Evolutionary conservation across 1,284 basidiomycete genomes (phyloP).

Genomic region (Tilletiaria anomala): DNA sequence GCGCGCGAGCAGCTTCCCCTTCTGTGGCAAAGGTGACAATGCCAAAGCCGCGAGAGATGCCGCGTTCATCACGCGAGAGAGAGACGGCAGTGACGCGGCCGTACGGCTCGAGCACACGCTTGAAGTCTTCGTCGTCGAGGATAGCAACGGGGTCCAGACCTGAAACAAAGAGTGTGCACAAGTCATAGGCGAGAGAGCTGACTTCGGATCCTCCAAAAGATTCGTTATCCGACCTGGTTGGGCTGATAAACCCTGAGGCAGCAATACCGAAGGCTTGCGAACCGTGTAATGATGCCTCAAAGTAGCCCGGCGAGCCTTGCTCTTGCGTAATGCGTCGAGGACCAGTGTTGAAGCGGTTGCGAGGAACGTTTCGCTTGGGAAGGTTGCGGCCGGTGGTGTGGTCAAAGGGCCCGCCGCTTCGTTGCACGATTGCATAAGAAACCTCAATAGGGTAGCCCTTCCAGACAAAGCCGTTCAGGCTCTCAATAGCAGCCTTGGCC

Average conservation of each 20-base stretch:
- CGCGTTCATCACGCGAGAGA: slow-evolving; percentile 7
- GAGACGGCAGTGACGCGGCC: slow-evolving; percentile 7
- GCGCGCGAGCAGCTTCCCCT: slow-evolving; percentile 5
- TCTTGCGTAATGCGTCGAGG: slow-evolving; percentile 5
- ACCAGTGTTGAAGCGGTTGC: slow-evolving; percentile 17
- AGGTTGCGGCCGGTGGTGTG: slow-evolving; percentile 8
- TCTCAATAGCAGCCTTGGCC: slow-evolving; percentile 23
- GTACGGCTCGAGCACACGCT: slow-evolving; percentile 7
- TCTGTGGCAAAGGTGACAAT: slow-evolving; percentile 7
- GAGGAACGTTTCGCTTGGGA: slow-evolving; percentile 15
- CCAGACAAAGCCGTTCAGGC: slow-evolving; percentile 28
- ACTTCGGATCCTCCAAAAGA: no score
- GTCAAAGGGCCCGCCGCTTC: slow-evolving; percentile 25
- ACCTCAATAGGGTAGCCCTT: slow-evolving; percentile 36
- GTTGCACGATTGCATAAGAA: slow-evolving; percentile 36
- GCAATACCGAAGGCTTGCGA: not conserved
- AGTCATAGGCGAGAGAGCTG: slow-evolving; percentile 1
- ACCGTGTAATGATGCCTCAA: not conserved
- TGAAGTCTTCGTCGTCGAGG: slow-evolving; percentile 12
- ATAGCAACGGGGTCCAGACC: slow-evolving; percentile 10
- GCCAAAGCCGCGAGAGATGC: slow-evolving; percentile 11
- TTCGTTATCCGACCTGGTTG: not conserved
- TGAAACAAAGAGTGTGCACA: slow-evolving; percentile 7
- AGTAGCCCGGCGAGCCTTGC: not conserved
- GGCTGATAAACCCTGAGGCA: slow-evolving; percentile 1